Percentiles rank a stretch among this genome's conserved stretches.
phyloP scores from a whole-genome alignment of 75 land plant species.

The Chamaecyparis obtusa region DNA sequence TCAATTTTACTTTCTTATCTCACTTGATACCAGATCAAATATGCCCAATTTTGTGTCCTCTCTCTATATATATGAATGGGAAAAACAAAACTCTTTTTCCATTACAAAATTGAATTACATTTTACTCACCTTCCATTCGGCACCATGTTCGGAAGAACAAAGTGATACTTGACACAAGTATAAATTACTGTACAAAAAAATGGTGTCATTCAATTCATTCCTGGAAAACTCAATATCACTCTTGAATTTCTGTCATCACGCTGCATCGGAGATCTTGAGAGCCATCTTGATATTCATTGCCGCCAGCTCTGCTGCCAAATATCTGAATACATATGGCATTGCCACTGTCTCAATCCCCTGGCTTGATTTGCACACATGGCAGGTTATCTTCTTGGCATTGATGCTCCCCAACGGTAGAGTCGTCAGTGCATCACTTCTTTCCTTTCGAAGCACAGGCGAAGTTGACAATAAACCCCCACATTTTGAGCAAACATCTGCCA shows the following conservation, averaged over 20 bases:
- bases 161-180: neutral
- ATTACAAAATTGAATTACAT: neutral
- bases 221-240: neutral
- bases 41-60: neutral
- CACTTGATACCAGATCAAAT: neutral
- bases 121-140: neutral
- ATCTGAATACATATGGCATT: constrained; percentile 96
- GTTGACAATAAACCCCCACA: constrained; percentile 90
- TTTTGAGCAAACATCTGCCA: constrained; percentile 81
- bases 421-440: constrained; percentile 23
- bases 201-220: neutral
- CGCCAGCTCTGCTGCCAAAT: constrained; percentile 87
- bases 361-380: constrained; percentile 71
- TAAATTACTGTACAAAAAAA: neutral
- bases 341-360: constrained; percentile 90
- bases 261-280: constrained; percentile 44
- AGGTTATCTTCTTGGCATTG: constrained; percentile 51
- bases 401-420: constrained; percentile 34
- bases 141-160: neutral
- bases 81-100: neutral
- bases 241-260: neutral
- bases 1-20: neutral
- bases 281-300: constrained; percentile 97
- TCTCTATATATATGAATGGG: neutral
- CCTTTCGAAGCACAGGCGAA: constrained; percentile 35